Evolutionary conservation across 1,284 basidiomycete genomes (phyloP), one percentile per base, ranked within the genome.

Genomic region (Baeospora myosura): DNA sequence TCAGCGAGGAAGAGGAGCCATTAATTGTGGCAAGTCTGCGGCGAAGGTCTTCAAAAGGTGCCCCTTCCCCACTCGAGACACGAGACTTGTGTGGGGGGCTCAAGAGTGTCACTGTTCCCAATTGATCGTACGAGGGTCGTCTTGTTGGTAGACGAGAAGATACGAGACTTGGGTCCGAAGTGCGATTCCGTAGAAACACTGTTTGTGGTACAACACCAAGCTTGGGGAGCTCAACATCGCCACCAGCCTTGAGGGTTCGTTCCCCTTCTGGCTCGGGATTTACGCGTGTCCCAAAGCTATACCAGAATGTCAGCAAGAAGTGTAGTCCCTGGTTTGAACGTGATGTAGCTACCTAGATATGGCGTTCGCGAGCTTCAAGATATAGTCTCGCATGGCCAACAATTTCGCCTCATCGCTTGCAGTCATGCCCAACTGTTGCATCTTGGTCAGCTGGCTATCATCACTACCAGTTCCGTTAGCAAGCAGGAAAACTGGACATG

Each of bases 131-230:
- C 1, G 60, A 61, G 2, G 61, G 62, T 43, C 61, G 63, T 36
- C 62, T 65, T 20, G 65, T 59, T 4, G 57, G 51, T 12, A 60
- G 54, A 3, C 63, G 65, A 18, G 63, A 56, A 5, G 60, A 53
- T 28, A 67, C 69, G 4, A 60, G 50, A 2, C 53, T 42, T 14
- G 58, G 41, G 3, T 78, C 76, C 3, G 66, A 57, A 22, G 65
- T 59, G 21, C 72, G 66, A 4, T 72, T 61, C 49, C 81, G 89
- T 52, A 98, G 72, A 63, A 99, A 98, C 17, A 98, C 87, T 0
- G 94, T 98, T 48, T 92, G 91, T 4, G 92, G 92, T 0, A 93
- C 88, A n/a, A 97, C 86, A 3, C 86, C 82, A 31, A 94, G 74
- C 57, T 89, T 88, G 59, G 87, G 81, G 30, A 89, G 66, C 50